These are phyloP conservation scores for Porpolomopsis calyptriformis DNA, from an alignment of 768 basidiomycete genomes.

Conservation along the genomic window DNA sequence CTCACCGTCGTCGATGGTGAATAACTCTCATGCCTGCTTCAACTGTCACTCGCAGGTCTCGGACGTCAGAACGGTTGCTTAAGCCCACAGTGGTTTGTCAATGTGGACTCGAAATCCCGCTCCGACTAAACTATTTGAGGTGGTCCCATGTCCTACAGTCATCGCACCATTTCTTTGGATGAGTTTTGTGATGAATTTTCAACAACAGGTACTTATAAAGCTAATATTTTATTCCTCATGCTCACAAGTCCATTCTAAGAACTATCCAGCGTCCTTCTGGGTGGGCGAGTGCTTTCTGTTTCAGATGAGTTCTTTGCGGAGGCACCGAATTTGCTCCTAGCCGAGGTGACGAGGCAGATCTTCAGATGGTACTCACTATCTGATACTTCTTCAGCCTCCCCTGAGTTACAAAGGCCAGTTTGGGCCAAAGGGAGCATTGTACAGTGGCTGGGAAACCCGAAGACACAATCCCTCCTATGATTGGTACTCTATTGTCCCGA, in stretches of 20 bases:
- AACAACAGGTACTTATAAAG: background rate
- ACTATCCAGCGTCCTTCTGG: slow-evolving; percentile 78
- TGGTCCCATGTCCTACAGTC: no score
- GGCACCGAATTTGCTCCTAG: slow-evolving; percentile 71
- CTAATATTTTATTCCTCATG: background rate
- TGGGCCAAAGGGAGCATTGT: slow-evolving; percentile 90
- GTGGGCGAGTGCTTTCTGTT: slow-evolving; percentile 59
- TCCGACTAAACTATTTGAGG: no score
- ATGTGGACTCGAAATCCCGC: no score
- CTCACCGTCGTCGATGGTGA: no score
- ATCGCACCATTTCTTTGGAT: no score
- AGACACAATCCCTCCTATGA: slow-evolving; percentile 84
- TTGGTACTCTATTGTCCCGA: slow-evolving; percentile 43
- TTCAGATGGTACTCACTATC: background rate
- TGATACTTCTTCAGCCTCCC: slow-evolving; percentile 48
- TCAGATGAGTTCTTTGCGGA: slow-evolving; percentile 97
- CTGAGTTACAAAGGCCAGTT: slow-evolving; percentile 91
- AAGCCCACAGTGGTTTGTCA: no score
- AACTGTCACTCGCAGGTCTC: no score
- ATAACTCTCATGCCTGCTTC: no score
- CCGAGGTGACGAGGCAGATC: slow-evolving; percentile 47
- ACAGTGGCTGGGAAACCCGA: slow-evolving; percentile 88
- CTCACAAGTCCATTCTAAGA: slow-evolving; percentile 39
- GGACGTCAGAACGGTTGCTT: no score
- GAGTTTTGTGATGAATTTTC: background rate